phyloP scores from a whole-genome alignment of 1,284 basidiomycete species.

The Boletellus deceptivus region DNA sequence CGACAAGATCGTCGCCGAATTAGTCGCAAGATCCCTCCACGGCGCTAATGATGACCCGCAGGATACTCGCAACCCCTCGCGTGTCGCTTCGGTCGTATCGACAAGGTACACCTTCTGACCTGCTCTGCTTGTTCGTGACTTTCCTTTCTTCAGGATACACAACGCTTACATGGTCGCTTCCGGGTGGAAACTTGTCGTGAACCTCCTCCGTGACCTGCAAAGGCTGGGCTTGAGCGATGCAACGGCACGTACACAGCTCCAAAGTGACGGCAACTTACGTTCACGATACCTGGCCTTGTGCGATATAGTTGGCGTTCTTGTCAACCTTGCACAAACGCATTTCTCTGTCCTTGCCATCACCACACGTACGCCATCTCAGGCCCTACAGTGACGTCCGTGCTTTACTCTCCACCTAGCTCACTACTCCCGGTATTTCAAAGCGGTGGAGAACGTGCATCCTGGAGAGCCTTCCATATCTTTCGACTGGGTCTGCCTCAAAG shows the following conservation, averaged over 20 bases:
- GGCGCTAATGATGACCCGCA: constrained; percentile 34
- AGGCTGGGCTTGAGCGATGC: constrained; percentile 51
- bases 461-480: constrained; percentile 53
- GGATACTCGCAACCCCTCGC: constrained; percentile 41
- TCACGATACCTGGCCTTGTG: constrained; percentile 61
- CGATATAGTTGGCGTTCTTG: constrained; percentile 57
- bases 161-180: constrained; percentile 75
- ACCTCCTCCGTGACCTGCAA: constrained; percentile 52
- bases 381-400: constrained; percentile 3
- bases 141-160: constrained; percentile 54
- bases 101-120: constrained; percentile 46
- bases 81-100: constrained; percentile 55
- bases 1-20: constrained; percentile 51
- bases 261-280: constrained; percentile 48
- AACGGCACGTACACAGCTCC: constrained; percentile 51
- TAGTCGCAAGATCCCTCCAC: constrained; percentile 45
- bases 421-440: constrained; percentile 66
- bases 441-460: constrained; percentile 35
- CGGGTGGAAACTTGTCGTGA: constrained; percentile 66
- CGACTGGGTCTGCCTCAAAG: constrained; percentile 57
- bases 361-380: constrained; percentile 47
- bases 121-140: neutral
- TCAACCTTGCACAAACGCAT: constrained; percentile 56
- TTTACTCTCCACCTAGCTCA: constrained; percentile 47
- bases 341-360: constrained; percentile 65